Conservation (phyloP, 345 rosid species). For the Cardamine chenopodiifolia region DNA sequence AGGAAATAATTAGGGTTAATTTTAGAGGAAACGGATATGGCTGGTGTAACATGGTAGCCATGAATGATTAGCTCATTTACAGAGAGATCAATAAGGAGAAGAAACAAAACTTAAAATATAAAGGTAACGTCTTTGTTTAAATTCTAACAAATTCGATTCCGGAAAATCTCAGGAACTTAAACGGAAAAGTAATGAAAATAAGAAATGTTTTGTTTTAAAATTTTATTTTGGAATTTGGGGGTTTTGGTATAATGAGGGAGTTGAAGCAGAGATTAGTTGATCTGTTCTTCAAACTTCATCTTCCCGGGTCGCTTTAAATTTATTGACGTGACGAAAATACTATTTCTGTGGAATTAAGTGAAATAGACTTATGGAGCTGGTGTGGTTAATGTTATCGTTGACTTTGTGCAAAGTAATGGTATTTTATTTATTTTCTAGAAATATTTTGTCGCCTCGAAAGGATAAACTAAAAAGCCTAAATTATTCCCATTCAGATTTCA, state of each 20-base stretch:
- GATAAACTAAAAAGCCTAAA: constrained; percentile 18
- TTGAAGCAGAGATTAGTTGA: constrained; percentile 40
- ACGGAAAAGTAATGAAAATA: not conserved
- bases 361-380: constrained; percentile 36
- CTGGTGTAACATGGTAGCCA: constrained; percentile 46
- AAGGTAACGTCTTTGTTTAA: constrained; percentile 20
- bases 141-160: not conserved
- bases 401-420: constrained; percentile 15
- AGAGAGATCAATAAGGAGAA: constrained; percentile 24
- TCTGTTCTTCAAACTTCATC: constrained; percentile 31
- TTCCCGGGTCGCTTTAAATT: constrained; percentile 8
- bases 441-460: not conserved
- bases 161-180: constrained; percentile 16
- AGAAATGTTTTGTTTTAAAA: not conserved
- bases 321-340: constrained; percentile 1
- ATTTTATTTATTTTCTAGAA: not conserved
- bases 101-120: not conserved
- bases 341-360: not conserved
- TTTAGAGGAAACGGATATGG: constrained; percentile 43
- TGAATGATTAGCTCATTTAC: constrained; percentile 34
- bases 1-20: not conserved
- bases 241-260: constrained; percentile 33
- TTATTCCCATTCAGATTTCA: constrained; percentile 14
- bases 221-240: constrained; percentile 31
- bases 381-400: constrained; percentile 37